Evolutionary conservation across 164 flowering plant genomes (phyloP).

Genomic region (Chloranthus sessilifolius): DNA sequence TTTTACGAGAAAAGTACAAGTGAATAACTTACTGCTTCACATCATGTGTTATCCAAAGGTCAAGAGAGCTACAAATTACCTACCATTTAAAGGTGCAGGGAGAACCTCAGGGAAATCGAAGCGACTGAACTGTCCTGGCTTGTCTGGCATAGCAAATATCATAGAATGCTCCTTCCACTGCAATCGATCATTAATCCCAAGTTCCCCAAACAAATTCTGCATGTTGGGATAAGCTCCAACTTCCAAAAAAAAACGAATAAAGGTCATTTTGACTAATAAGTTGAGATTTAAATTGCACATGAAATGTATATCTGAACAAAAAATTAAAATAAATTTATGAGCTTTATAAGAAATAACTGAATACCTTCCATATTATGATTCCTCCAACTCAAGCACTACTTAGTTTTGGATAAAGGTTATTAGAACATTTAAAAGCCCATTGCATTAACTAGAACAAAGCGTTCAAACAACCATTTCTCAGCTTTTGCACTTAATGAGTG

Average conservation of each 20-base stretch:
- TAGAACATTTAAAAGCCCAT: no score
- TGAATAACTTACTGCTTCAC: no score
- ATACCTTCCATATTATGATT: no score
- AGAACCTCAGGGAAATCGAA: slow-evolving; percentile 90
- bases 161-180: slow-evolving; percentile 99
- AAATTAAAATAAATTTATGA: neutral
- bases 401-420: no score
- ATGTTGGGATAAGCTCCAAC: slow-evolving; percentile 99
- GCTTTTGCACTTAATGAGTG: no score
- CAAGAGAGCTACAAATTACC: slow-evolving; percentile 10
- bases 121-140: slow-evolving; percentile 95
- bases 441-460: no score
- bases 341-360: neutral
- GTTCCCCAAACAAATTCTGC: slow-evolving; percentile 93
- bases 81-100: slow-evolving; percentile 94
- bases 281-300: neutral
- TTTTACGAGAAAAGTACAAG: no score
- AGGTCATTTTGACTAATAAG: neutral
- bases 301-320: neutral
- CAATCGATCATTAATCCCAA: slow-evolving; percentile 86
- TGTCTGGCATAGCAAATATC: slow-evolving; percentile 98
- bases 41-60: no score
- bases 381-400: no score
- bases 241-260: slow-evolving; percentile 18
- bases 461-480: no score